phyloP scores from a whole-genome alignment of 495 filamentous ascomycete genomes.

The Saxispiralis lemnorum region DNA sequence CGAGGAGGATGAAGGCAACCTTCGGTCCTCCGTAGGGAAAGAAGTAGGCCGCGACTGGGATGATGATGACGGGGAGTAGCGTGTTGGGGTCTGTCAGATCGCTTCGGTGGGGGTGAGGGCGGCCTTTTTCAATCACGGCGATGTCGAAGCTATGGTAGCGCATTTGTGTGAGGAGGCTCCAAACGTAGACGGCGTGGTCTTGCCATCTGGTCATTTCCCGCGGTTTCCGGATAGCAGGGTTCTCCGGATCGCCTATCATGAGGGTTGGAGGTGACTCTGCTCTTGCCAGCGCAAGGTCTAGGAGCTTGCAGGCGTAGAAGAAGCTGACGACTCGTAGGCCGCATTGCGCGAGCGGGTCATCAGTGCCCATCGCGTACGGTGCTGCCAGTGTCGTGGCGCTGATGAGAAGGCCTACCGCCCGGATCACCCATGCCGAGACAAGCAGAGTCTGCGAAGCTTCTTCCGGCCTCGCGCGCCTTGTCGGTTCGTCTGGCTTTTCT shows the following conservation, averaged over 20 bases:
- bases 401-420: too few relatives aligned
- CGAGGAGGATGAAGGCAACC: neutral
- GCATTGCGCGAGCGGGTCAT: neutral
- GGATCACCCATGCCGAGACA: too few relatives aligned
- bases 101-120: neutral
- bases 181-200: neutral
- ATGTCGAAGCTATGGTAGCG: slow-evolving; percentile 11
- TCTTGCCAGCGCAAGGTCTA: slow-evolving; percentile 4
- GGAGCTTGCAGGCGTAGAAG: slow-evolving; percentile 10
- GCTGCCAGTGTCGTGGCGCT: too few relatives aligned
- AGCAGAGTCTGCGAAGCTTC: too few relatives aligned
- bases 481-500: too few relatives aligned
- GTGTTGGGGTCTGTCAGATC: neutral
- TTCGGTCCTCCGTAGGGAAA: neutral
- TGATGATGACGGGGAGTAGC: neutral
- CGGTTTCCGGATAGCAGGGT: neutral
- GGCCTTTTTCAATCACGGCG: slow-evolving; percentile 6
- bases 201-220: neutral
- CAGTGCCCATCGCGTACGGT: too few relatives aligned
- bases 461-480: too few relatives aligned
- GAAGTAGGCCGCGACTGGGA: neutral
- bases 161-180: slow-evolving; percentile 8
- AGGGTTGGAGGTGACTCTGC: slow-evolving; percentile 2
- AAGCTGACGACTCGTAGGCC: slow-evolving; percentile 5
- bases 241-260: neutral